A percentile compares a stretch with the other conserved stretches of the same genome.
Evolutionary conservation across 805 yeast genomes (phyloP).

Genomic region (Lachancea lanzarotensis): DNA sequence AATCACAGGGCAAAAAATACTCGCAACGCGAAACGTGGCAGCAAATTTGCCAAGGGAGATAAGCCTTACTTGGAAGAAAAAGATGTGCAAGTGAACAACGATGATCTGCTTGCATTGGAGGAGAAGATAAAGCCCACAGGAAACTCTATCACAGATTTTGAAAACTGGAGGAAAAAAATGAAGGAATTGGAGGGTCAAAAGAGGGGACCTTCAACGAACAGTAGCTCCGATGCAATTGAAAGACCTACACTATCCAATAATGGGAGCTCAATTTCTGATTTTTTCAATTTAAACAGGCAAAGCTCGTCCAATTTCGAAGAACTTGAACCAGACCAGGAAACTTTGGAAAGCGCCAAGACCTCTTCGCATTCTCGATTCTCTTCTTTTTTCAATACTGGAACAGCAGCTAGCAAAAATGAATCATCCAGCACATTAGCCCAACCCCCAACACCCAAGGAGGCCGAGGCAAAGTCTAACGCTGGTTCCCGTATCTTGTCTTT

Average conservation of each 20-base stretch:
- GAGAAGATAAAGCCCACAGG: conserved; percentile 30
- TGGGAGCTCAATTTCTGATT: conserved; percentile 30
- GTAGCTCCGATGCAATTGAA: conserved; percentile 6
- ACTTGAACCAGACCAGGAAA: conserved; percentile 8
- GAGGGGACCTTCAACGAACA: conserved; percentile 22
- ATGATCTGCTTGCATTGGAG: conserved; percentile 31
- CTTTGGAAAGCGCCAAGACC: conserved; percentile 10
- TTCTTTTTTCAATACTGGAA: conserved; percentile 29
- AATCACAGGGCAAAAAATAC: conserved; percentile 12
- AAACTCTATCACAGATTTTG: conserved; percentile 37
- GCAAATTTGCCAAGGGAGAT: conserved; percentile 12
- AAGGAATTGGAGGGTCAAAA: conserved; percentile 33
- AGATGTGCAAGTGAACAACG: conserved; percentile 26
- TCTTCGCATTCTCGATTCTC: conserved; percentile 31
- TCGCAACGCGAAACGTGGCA: conserved; percentile 14
- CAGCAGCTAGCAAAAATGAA: conserved; percentile 9
- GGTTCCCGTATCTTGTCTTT: conserved; percentile 30
- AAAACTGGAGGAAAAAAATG: conserved; percentile 36
- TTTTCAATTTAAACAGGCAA: conserved; percentile 20
- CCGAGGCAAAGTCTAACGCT: conserved; percentile 12
- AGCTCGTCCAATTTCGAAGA: conserved; percentile 10
- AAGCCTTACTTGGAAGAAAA: conserved; percentile 20
- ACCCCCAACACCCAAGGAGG: conserved; percentile 9
- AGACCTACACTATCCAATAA: conserved; percentile 12
- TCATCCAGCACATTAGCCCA: conserved; percentile 3